Evolutionary conservation across 2,329 filamentous ascomycete species (phyloP).

Genomic region (Helotiales sp.): DNA sequence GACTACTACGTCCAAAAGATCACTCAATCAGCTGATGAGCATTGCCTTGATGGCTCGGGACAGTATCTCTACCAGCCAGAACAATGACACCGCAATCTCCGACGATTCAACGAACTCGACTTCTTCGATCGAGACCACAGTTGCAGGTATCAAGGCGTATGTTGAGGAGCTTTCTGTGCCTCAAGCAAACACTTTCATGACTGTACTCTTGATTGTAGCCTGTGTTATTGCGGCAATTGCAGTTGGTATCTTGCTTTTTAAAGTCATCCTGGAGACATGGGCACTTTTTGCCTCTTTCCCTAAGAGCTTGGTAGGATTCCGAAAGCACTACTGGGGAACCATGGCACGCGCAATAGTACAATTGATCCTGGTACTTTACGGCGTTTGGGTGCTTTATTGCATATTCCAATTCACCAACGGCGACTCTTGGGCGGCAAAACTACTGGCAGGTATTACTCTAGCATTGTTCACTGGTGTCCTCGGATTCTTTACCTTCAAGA

Average conservation of each 20-base stretch:
- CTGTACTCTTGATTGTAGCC: conserved; percentile 82
- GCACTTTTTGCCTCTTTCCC: conserved; percentile 88
- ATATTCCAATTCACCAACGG: conserved; percentile 92
- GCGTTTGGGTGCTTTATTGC: conserved; percentile 93
- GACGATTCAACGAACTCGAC: conserved; percentile 21
- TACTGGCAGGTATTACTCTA: conserved; percentile 79
- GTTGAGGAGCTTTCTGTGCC: conserved; percentile 85
- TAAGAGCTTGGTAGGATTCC: conserved; percentile 75
- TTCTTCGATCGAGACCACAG: conserved; percentile 47
- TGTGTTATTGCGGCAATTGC: conserved; percentile 83
- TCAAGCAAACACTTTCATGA: conserved; percentile 93
- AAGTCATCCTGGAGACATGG: conserved; percentile 89
- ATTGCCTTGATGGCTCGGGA: conserved; percentile 55
- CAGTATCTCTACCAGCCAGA: conserved; percentile 48
- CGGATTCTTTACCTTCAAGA: conserved; percentile 81
- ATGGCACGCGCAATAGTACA: conserved; percentile 87
- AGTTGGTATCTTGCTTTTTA: conserved; percentile 84
- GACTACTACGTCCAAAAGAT: conserved; percentile 54
- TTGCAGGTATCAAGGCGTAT: conserved; percentile 78
- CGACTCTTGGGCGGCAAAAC: conserved; percentile 91
- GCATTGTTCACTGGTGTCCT: conserved; percentile 77
- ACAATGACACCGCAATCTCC: conserved; percentile 34
- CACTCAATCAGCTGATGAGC: conserved; percentile 43
- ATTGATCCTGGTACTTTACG: conserved; percentile 87
- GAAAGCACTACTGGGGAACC: conserved; percentile 94